Base-by-base conservation (phyloP, 2,329 filamentous ascomycete species). In the Didymella lethalis region DNA sequence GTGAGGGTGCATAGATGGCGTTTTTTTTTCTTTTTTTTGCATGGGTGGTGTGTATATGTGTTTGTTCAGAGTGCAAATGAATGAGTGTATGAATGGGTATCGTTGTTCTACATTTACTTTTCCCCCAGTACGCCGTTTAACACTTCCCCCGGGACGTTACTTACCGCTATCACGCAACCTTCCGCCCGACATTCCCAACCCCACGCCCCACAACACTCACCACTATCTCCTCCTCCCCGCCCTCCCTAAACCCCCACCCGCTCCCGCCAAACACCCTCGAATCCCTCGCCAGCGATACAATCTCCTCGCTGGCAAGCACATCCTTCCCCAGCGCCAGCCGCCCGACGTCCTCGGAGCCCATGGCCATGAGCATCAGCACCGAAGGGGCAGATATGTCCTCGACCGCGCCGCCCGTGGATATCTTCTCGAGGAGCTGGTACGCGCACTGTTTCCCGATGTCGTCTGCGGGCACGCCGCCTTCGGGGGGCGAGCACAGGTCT, bases 321-420 rank as follows among this genome's bases (percentile, higher is more conserved):
- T 94, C 90, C 68, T 87, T 88, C 31, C 93, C 92, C 58, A 99
- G 75, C 63, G 91, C 86, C 65, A 99, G 77, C 59, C 95, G 86
- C 4, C 95, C 95, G 14, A 99, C 93, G 77, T 99, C 95, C 75
- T 98, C 95, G 0, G 90, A 92, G 0, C 95, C 95, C 95, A 99
- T 98, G 32, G 93, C 92, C 95, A 99, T 99, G 63, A 99, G 82
- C 18, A 89, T 91, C 52, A 99, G 78, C 64, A 97, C 84, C 0
- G 90, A 94, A 3, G 86, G 83, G 5, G 89, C 88, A 2, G 92
- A 90, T 3, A 90, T 84, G 14, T 83, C 83, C 52, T 88, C 89
- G 3, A 91, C 90, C 74, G 92, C 97, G 1, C 95, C 95, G 11
- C 93, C 94, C 67, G 89, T 86, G 50, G 86, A 86, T 61, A 98